Percentiles rank a stretch among this genome's conserved stretches.
phyloP scores from a whole-genome alignment of 2,329 filamentous ascomycete genomes.

The Seiridium unicorne region DNA sequence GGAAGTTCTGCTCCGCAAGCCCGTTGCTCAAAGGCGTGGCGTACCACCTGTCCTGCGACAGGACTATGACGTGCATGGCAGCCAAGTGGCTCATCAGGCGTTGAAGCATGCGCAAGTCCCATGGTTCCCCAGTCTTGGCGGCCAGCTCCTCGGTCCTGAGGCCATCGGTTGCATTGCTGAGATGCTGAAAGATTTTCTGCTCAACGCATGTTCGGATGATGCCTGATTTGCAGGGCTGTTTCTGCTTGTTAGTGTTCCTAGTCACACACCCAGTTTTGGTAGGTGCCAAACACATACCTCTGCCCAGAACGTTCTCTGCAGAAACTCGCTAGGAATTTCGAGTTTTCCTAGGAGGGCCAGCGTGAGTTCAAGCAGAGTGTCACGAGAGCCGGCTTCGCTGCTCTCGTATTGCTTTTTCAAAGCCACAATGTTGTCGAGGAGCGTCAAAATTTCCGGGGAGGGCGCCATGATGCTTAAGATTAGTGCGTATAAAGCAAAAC shows the following conservation, averaged over 20 bases:
- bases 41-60: neutral
- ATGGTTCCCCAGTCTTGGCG: neutral
- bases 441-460: neutral
- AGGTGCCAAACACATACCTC: neutral
- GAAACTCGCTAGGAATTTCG: constrained; percentile 11
- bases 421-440: neutral
- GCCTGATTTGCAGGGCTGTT: constrained; percentile 7
- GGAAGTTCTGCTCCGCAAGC: constrained; percentile 36
- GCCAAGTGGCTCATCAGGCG: constrained; percentile 6
- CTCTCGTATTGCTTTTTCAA: neutral
- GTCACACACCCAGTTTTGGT: neutral
- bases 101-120: neutral
- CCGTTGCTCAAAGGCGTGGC: constrained; percentile 31
- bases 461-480: neutral
- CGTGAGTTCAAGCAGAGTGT: constrained; percentile 7
- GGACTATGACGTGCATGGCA: constrained; percentile 2
- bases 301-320: constrained; percentile 10
- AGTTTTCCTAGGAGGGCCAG: constrained; percentile 4
- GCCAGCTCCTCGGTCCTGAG: constrained; percentile 2
- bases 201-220: constrained; percentile 4
- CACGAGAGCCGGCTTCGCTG: neutral
- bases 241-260: neutral
- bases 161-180: constrained; percentile 5
- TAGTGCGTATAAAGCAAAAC: neutral
- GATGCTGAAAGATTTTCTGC: constrained; percentile 8